Base-by-base conservation (phyloP, 73 alveolate genomes). In the Tetrahymena thermophila region DNA sequence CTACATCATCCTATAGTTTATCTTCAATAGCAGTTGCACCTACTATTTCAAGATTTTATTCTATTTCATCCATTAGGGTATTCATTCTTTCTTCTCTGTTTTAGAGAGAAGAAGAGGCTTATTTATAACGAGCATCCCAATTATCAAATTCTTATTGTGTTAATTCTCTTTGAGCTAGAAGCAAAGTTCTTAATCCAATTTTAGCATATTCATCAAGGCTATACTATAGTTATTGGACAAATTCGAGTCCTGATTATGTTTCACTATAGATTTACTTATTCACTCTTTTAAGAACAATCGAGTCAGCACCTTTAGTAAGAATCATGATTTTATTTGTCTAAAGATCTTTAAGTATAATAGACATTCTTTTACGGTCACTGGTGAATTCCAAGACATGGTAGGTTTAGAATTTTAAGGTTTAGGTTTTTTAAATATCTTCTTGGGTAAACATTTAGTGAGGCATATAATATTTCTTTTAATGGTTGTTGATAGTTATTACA, bases 11-110 rank as follows among this genome's bases (percentile, higher is more conserved):
- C 96, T 98, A 98, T 94, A 99, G 98, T 96, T 97, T 97, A 97
- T 99, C 99, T 97, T 99, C 99, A 85, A 98, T 98, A 15, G 99
- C 99, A 14, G 99, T 97, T 71, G 99, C 98, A 1, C 99, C 99
- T 50, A 98, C 95, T 57, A 98, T 97, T 43, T 94, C 96, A 44
- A 99, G 95, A 56, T 97, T 99, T 84, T 96, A 83, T 96, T 99
- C 99, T 8, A 96, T 96, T 95, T 97, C 98, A 93, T 96, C 98
- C 96, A 94, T 96, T 2, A 96, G 43, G 17, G 97, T 97, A 85
- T 93, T 94, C 85, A 97, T 93, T 56, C n/a, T 56, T 23, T 96
- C 94, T 15, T 96, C 97, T 57, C 97, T 89, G 50, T 95, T 95
- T 50, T 95, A 50, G 15, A 95, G 40, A 34, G 95, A 93, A 7